phyloP scores from a whole-genome alignment of 768 basidiomycete genomes.

The Punctularia strigosozonata region DNA sequence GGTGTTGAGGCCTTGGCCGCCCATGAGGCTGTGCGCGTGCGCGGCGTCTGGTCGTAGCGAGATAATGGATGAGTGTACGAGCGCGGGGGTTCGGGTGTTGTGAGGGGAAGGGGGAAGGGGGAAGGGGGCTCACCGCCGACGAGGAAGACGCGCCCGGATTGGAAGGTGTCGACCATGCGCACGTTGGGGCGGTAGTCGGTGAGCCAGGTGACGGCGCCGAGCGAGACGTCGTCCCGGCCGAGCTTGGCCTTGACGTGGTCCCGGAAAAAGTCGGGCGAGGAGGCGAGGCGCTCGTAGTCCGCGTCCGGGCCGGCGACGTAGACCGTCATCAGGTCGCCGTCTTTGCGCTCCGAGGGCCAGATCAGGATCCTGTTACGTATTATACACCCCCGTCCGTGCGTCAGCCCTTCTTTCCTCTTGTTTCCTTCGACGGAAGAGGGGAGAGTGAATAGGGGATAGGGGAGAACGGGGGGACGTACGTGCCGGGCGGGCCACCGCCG shows the following conservation, averaged over 20 bases:
- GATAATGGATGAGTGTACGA: neutral
- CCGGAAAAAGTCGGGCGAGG: neutral
- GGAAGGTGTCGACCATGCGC: slow-evolving; percentile 8
- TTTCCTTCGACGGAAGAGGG: too few relatives aligned
- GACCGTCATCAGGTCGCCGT: too few relatives aligned
- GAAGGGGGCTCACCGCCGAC: slow-evolving; percentile 6
- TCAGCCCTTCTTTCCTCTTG: too few relatives aligned
- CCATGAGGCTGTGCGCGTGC: neutral
- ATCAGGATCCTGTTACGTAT: too few relatives aligned
- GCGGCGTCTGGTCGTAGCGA: neutral
- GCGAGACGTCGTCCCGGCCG: neutral
- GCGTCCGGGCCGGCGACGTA: neutral
- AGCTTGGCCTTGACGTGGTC: neutral
- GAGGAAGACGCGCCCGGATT: slow-evolving; percentile 9
- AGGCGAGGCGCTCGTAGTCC: neutral
- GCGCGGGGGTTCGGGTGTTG: neutral
- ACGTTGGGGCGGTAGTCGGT: slow-evolving; percentile 5
- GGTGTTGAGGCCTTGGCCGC: neutral
- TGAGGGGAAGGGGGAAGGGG: neutral
- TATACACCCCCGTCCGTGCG: too few relatives aligned
- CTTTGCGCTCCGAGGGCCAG: too few relatives aligned
- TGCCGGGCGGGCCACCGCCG: too few relatives aligned
- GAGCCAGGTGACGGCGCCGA: neutral
- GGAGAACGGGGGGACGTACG: too few relatives aligned
- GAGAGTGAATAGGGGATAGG: too few relatives aligned